Evolutionary conservation across 1,139 yeast species (phyloP).

Genomic region (Blastobotrys petasosporus): DNA sequence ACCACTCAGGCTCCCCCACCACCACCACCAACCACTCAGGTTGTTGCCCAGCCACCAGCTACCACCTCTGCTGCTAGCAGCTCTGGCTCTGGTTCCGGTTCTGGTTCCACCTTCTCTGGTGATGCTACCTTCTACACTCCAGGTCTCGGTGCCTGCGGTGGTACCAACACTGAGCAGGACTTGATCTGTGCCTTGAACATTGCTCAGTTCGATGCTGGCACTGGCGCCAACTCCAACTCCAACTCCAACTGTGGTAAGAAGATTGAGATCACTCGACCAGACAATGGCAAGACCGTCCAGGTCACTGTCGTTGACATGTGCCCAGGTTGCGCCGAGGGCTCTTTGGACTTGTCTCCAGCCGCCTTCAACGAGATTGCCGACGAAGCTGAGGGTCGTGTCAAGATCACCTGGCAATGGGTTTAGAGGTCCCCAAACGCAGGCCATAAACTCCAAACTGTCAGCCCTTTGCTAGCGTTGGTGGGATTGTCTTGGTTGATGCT

Average conservation of each 20-base stretch:
- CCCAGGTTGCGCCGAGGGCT: constrained; percentile 43
- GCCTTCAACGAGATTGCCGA: constrained; percentile 48
- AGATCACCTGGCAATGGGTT: constrained; percentile 43
- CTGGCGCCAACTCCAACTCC: constrained; percentile 35
- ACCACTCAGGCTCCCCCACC: not conserved
- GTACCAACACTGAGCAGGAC: constrained; percentile 43
- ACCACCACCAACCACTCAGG: constrained; percentile 7
- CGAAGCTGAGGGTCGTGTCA: constrained; percentile 42
- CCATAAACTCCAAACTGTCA: not conserved
- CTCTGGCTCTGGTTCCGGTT: constrained; percentile 21
- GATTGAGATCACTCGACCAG: constrained; percentile 38
- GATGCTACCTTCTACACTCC: constrained; percentile 55
- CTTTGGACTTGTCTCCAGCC: constrained; percentile 49
- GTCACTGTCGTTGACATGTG: constrained; percentile 53
- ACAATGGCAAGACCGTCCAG: constrained; percentile 40
- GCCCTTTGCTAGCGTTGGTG: too few species aligned
- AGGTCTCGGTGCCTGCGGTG: constrained; percentile 62
- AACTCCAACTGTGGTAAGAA: constrained; percentile 46
- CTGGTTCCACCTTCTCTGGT: constrained; percentile 36
- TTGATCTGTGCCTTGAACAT: constrained; percentile 40
- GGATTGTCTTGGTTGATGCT: too few species aligned
- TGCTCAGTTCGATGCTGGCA: constrained; percentile 30
- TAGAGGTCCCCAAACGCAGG: constrained; percentile 1
- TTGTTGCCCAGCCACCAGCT: constrained; percentile 15
- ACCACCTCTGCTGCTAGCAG: constrained; percentile 23